These are phyloP conservation scores for Didymella lethalis DNA, from an alignment of 2,329 filamentous ascomycete genomes.

Conservation along the genomic window DNA sequence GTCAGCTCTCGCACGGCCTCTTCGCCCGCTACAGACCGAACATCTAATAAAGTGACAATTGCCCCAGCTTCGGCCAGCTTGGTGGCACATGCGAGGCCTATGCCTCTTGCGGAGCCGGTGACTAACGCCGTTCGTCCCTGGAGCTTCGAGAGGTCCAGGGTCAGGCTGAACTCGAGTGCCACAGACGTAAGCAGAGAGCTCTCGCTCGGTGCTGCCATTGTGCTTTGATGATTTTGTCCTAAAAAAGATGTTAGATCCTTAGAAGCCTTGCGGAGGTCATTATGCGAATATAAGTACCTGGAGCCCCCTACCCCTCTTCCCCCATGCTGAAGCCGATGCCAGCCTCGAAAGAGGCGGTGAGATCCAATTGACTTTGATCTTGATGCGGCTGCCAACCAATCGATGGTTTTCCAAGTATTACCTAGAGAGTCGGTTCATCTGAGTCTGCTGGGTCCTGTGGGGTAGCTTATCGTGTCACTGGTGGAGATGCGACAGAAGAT, in stretches of 20 bases:
- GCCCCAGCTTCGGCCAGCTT: slow-evolving; percentile 33
- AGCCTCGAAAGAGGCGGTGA: not conserved
- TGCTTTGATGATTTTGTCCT: not conserved
- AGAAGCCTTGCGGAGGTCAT: not conserved
- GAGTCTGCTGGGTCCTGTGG: slow-evolving; percentile 6
- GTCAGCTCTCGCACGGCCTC: slow-evolving; percentile 21
- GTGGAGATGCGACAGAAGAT: slow-evolving; percentile 4
- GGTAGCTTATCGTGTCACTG: not conserved
- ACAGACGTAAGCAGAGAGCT: slow-evolving; percentile 10
- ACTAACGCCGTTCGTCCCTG: slow-evolving; percentile 33
- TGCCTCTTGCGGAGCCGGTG: slow-evolving; percentile 39
- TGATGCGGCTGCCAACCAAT: not conserved
- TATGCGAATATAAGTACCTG: not conserved
- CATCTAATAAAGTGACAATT: slow-evolving; percentile 37
- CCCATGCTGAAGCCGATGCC: not conserved
- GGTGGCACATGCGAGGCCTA: slow-evolving; percentile 35
- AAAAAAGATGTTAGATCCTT: not conserved
- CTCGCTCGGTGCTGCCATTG: slow-evolving; percentile 2
- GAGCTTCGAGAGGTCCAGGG: slow-evolving; percentile 27
- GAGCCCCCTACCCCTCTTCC: slow-evolving; percentile 3
- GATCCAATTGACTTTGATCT: not conserved
- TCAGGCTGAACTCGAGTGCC: slow-evolving; percentile 20
- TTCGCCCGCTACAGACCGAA: slow-evolving; percentile 27
- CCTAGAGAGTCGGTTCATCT: slow-evolving; percentile 8
- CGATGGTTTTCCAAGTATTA: not conserved